These are phyloP conservation scores for Coleophoma cylindrospora DNA, from an alignment of 2,329 filamentous ascomycete species.

Conservation along the genomic window DNA sequence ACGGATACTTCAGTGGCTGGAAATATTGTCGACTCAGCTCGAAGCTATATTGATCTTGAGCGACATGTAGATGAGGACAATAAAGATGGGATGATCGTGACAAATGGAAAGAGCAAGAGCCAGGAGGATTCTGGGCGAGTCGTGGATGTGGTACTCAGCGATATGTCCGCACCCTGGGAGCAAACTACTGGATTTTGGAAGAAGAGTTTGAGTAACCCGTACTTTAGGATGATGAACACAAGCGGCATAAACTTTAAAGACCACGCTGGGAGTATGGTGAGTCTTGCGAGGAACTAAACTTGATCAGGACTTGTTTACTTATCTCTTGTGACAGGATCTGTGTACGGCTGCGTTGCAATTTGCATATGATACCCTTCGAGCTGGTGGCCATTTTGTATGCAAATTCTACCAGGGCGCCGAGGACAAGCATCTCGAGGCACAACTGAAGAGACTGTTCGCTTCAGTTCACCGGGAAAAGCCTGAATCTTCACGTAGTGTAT, in stretches of 20 bases:
- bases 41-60: slow-evolving; percentile 64
- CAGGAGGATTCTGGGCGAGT: slow-evolving; percentile 44
- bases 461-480: slow-evolving; percentile 87
- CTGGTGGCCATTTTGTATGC: slow-evolving; percentile 88
- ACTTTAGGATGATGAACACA: slow-evolving; percentile 99
- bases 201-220: slow-evolving; percentile 91
- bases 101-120: slow-evolving; percentile 6
- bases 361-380: slow-evolving; percentile 74
- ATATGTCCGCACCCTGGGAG: slow-evolving; percentile 98
- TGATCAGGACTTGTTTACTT: background rate
- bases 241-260: slow-evolving; percentile 83
- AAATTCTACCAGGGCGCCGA: slow-evolving; percentile 95
- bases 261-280: slow-evolving; percentile 91
- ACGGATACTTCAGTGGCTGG: slow-evolving; percentile 3
- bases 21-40: slow-evolving; percentile 30
- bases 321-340: slow-evolving; percentile 60
- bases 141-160: slow-evolving; percentile 92
- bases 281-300: slow-evolving; percentile 23
- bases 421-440: slow-evolving; percentile 72
- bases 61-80: slow-evolving; percentile 32
- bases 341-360: slow-evolving; percentile 83
- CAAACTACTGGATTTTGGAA: slow-evolving; percentile 74
- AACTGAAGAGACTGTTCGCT: slow-evolving; percentile 70
- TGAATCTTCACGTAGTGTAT: slow-evolving; percentile 79
- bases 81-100: background rate